Base-by-base conservation (phyloP, 768 basidiomycete species). In the Suillus placidus region DNA sequence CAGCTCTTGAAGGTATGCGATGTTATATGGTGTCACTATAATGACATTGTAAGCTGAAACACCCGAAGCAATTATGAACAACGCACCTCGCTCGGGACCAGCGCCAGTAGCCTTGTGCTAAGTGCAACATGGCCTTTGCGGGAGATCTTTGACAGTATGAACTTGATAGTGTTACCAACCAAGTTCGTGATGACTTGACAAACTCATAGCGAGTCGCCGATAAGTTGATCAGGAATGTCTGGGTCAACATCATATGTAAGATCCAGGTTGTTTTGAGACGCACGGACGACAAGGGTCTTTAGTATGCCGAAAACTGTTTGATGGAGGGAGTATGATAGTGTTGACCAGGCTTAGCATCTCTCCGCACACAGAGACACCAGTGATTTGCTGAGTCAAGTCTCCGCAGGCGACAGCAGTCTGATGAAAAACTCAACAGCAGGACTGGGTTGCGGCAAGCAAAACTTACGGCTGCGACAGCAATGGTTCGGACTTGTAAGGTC, bases 251-350 rank as follows among this genome's bases (percentile, higher is more conserved):
- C 93, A 77, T 97, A 97, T 38, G 95, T 96, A 61, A 99, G 85
- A 76, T 98, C 96, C 65, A 99, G 83, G 71, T 96, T 94, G 79
- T 95, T 96, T 78, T 99, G 96, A 0, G 95, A 93, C 2, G 97
- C 97, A 55, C 96, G 95, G 60, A 98, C 95, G 71, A 98, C 96
- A 64, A 99, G 86, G 0, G 97, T 99, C 81, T 99, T 99, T 73
- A 99, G 86, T 67, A 99, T 97, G 35, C 95, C 94, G 72, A 98
- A 99, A 49, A 98, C 94, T 4, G 94, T 97, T 70, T 95, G 91
- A n/a, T 97, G 92, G 35, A 98, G 85, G 12, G 96, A 98, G 80
- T 97, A 99, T 98, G 87, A 99, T 99, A 20, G 97, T 99, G 78
- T 95, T 94, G 60, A 97, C 96, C 69, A 99, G 82, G 68, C 88